phyloP scores from a whole-genome alignment of 192 early-diverging fungal genomes.

The Entomortierella parvispora region DNA sequence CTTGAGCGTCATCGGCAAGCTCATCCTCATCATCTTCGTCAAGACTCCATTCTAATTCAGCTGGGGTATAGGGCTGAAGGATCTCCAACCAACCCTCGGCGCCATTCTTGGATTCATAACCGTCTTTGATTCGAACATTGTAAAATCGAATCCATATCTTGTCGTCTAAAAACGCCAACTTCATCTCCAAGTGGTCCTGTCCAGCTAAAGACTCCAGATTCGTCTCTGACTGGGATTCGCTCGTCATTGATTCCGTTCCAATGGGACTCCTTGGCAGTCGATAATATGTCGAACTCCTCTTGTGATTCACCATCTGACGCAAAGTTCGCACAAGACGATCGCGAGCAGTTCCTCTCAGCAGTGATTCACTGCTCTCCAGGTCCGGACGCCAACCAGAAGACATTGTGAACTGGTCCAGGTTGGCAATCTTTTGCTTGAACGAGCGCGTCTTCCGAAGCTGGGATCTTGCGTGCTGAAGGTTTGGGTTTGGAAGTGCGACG shows the following conservation, averaged over 20 bases:
- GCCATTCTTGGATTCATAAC: constrained; percentile 37
- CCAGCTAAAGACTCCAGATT: constrained; percentile 1
- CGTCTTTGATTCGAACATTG: constrained; percentile 41
- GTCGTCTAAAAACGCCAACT: constrained; percentile 17
- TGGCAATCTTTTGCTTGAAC: constrained; percentile 17
- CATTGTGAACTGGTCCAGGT: constrained; percentile 47
- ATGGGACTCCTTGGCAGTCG: constrained; percentile 27
- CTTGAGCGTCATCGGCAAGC: no score
- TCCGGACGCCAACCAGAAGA: constrained; percentile 27
- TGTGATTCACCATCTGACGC: constrained; percentile 15
- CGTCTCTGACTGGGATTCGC: not conserved
- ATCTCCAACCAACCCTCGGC: constrained; percentile 38
- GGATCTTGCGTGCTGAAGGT: constrained; percentile 7
- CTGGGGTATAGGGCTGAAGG: constrained; percentile 8
- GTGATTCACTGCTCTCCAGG: constrained; percentile 22
- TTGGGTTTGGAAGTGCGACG: not conserved
- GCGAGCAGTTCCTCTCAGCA: constrained; percentile 10
- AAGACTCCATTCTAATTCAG: not conserved
- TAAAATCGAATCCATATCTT: constrained; percentile 43
- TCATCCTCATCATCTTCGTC: constrained; percentile 16
- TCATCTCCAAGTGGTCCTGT: constrained; percentile 44
- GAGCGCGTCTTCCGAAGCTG: constrained; percentile 19
- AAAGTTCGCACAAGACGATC: constrained; percentile 23
- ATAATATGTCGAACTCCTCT: constrained; percentile 10
- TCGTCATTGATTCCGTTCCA: constrained; percentile 5